Evolutionary conservation across 805 yeast genomes (phyloP).

Genomic region (Hermanozyma aechmeae): DNA sequence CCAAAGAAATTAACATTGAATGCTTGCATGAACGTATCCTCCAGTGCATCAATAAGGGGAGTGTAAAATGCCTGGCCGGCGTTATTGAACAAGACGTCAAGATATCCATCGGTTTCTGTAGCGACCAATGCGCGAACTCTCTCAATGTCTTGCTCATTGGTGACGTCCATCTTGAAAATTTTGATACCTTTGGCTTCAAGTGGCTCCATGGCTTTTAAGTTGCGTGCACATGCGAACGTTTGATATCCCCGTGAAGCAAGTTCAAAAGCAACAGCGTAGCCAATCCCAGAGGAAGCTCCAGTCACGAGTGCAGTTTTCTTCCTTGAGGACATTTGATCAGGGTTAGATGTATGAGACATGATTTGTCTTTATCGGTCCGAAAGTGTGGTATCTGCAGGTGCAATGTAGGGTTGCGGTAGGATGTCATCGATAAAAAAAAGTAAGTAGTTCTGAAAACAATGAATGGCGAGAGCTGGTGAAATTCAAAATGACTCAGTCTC

Average conservation of each 20-base stretch:
- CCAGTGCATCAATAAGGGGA: constrained; percentile 58
- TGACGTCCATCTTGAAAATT: constrained; percentile 49
- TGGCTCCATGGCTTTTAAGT: constrained; percentile 50
- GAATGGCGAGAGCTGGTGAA: too few species aligned
- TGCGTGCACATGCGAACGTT: constrained; percentile 70
- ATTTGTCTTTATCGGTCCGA: too few species aligned
- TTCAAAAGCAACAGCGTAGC: not conserved
- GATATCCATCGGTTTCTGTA: constrained; percentile 33
- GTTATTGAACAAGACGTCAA: constrained; percentile 62
- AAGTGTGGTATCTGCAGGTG: too few species aligned
- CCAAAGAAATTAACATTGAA: too few species aligned
- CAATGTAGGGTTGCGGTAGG: too few species aligned
- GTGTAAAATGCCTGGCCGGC: constrained; percentile 71
- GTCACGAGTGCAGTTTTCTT: not conserved
- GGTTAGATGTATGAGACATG: too few species aligned
- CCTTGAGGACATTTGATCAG: too few species aligned
- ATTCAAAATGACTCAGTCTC: too few species aligned
- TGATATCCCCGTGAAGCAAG: constrained; percentile 30
- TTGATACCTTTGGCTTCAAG: constrained; percentile 35
- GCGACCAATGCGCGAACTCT: constrained; percentile 33
- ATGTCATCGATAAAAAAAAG: too few species aligned
- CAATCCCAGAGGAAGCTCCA: not conserved
- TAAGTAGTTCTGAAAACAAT: too few species aligned
- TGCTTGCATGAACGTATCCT: too few species aligned
- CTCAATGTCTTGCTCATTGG: constrained; percentile 38